Conservation (phyloP, 2,329 filamentous ascomycete species). For the Arthrobotrys megalospora region DNA sequence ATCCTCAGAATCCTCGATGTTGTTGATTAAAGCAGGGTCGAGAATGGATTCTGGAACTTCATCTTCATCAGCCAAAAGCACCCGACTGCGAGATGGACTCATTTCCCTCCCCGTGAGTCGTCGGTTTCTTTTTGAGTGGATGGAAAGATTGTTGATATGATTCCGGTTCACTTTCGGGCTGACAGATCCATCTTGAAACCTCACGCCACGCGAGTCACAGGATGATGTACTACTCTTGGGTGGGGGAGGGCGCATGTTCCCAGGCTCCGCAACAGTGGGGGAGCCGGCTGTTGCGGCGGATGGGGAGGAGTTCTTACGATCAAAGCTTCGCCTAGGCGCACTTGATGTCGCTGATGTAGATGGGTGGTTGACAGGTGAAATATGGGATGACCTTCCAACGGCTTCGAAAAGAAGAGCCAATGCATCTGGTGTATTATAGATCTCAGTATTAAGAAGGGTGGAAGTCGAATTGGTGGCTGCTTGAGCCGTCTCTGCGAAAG, state of each 20-base stretch:
- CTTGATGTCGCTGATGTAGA: constrained; percentile 61
- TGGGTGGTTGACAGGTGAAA: constrained; percentile 60
- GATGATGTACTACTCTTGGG: constrained; percentile 59
- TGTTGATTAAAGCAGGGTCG: constrained; percentile 44
- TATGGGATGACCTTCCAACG: constrained; percentile 66
- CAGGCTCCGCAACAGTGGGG: constrained; percentile 51
- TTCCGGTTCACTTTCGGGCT: constrained; percentile 60
- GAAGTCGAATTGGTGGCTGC: constrained; percentile 60
- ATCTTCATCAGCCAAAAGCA: constrained; percentile 61
- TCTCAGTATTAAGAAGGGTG: constrained; percentile 75
- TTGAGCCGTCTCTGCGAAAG: constrained; percentile 35
- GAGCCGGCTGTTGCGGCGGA: constrained; percentile 50
- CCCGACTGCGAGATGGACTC: constrained; percentile 57
- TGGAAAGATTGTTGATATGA: constrained; percentile 60
- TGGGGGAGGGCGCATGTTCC: constrained; percentile 57
- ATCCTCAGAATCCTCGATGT: constrained; percentile 51
- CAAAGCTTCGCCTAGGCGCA: constrained; percentile 54
- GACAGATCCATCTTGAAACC: constrained; percentile 60
- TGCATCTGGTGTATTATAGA: constrained; percentile 93
- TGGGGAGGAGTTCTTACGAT: constrained; percentile 61
- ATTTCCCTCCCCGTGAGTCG: constrained; percentile 57
- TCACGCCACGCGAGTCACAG: constrained; percentile 57
- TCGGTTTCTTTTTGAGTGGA: constrained; percentile 57
- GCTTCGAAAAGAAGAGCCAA: constrained; percentile 92
- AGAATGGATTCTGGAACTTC: constrained; percentile 61